Conservation (phyloP, 164 flowering plant genomes). For the Houttuynia cordata region DNA sequence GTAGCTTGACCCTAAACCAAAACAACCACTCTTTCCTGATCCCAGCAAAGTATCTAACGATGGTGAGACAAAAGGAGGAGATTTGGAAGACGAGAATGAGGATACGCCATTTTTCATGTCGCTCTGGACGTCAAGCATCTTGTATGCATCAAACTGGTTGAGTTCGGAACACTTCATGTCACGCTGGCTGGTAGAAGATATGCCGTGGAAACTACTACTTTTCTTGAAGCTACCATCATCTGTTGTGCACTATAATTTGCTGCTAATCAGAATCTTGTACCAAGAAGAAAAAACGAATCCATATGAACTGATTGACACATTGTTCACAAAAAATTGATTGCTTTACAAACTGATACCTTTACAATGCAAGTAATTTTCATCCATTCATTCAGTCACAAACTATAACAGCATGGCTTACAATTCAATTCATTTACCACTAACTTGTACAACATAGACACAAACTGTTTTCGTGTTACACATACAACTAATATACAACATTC, state of each 20-base stretch:
- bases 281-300: too few relatives aligned
- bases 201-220: constrained; percentile 10
- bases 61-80: constrained; percentile 15
- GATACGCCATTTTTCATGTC: constrained; percentile 16
- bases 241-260: not conserved
- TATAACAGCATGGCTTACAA: too few relatives aligned
- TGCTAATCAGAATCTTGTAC: not conserved
- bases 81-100: constrained; percentile 11
- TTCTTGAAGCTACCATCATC: constrained; percentile 35
- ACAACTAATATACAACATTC: too few relatives aligned
- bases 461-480: too few relatives aligned
- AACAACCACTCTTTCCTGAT: not conserved
- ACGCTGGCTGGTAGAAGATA: constrained; percentile 9
- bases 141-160: constrained; percentile 11
- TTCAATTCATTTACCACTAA: too few relatives aligned
- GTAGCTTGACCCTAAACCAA: constrained; percentile 6
- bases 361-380: too few relatives aligned
- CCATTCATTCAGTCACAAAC: too few relatives aligned
- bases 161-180: constrained; percentile 11
- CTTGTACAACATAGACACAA: too few relatives aligned
- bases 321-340: too few relatives aligned
- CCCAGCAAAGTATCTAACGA: constrained; percentile 5
- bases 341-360: too few relatives aligned
- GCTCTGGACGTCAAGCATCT: constrained; percentile 21
- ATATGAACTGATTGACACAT: too few relatives aligned